Percentiles rank a stretch among this genome's conserved stretches.
Evolutionary conservation across 140 eudicot species (phyloP).

Genomic region (Senecio squalidus): DNA sequence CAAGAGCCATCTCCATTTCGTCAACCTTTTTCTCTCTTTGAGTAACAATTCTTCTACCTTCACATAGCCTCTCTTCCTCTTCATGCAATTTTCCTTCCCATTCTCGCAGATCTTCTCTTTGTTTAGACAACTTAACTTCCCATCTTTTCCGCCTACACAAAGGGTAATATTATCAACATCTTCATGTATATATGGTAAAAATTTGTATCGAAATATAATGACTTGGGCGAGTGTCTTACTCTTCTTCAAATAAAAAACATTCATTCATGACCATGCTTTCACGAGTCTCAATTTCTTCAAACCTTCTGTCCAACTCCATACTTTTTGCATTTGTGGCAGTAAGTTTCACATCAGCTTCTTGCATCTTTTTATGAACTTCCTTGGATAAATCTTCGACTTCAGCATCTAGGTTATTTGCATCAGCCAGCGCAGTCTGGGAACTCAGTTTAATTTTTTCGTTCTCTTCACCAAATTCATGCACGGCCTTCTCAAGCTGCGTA

Average conservation of each 20-base stretch:
- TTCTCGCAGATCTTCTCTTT: constrained; percentile 59
- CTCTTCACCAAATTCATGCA: constrained; percentile 51
- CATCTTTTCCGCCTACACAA: constrained; percentile 78
- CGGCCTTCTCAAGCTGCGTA: constrained; percentile 77
- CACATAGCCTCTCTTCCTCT: constrained; percentile 72
- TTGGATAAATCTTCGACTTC: constrained; percentile 51
- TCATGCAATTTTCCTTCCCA: constrained; percentile 88
- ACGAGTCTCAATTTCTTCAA: constrained; percentile 67
- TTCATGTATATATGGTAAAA: no score
- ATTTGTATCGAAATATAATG: no score
- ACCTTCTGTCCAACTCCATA: constrained; percentile 65
- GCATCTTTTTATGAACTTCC: constrained; percentile 62
- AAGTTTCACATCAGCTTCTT: constrained; percentile 64
- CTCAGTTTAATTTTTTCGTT: constrained; percentile 45
- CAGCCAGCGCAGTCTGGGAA: constrained; percentile 45
- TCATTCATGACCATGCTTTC: constrained; percentile 57
- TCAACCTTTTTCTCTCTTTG: constrained; percentile 63
- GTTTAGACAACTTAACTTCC: constrained; percentile 44
- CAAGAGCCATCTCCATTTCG: constrained; percentile 41
- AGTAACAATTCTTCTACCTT: constrained; percentile 50
- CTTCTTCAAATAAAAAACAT: constrained; percentile 36
- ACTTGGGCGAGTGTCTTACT: no score
- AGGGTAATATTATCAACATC: no score
- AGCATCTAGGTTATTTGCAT: constrained; percentile 53
- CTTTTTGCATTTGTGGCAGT: constrained; percentile 66